Evolutionary conservation across 805 yeast species (phyloP), one percentile per base, ranked within the genome.

Genomic region (Nakazawaea molendinolei): DNA sequence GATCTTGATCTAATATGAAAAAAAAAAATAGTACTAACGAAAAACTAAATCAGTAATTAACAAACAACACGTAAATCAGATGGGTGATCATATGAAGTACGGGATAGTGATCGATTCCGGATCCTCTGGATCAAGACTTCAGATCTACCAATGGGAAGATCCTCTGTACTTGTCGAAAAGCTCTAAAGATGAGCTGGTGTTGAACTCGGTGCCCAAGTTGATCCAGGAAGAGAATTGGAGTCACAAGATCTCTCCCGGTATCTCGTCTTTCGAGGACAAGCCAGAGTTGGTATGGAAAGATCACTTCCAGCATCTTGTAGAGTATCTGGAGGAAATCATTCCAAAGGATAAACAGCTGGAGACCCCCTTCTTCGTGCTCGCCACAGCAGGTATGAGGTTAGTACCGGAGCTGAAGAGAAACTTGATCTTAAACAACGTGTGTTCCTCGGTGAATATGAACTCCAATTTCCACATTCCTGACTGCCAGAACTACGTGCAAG

Each of bases 361-460:
- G 4, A 90, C 97, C 0, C 97, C 98, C 0, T 70, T 92, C 1
- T 92, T 77, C 47, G 74, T 92, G n/a, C 74, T 85, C 46, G 95
- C 97, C 3, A 92, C 98, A 0, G 98, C 98, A 5, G 98, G 98
- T 2, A 86, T 92, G 95, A 70, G 98, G 43, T 60, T 92, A 28
- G 53, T 90, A 30, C 74, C 81, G 0, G 63, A 65, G 23, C 54
- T 60, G 13, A 71, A 73, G 32, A 79, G 78, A 43, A 50, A 63
- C 7, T 61, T 53, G 24, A 67, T 92, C 3, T 58, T 90, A 28
- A 45, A 59, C 8, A 69, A 72, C 35, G 73, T 86, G 0, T 90
- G 97, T 55, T 39, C 55, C 7, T 56, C 66, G 7, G 60, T 90
- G 21, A 60, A 63, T 37, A 53, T 66, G 13, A 64, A 79, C 28